phyloP scores from a whole-genome alignment of 495 filamentous ascomycete genomes.

The Arthonia radiata region DNA sequence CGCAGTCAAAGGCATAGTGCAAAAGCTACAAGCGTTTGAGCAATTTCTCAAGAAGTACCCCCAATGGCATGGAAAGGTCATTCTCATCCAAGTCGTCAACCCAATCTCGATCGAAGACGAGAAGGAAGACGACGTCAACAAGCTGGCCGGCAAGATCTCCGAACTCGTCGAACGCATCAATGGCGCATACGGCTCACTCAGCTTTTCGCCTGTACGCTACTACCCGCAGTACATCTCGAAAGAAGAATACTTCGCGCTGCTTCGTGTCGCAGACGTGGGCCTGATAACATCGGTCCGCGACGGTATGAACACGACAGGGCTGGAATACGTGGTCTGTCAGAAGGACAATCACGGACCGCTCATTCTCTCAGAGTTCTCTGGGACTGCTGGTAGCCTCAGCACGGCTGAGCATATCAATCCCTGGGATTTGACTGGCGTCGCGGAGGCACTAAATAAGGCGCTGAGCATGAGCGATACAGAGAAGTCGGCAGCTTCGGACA shows the following conservation, averaged over 20 bases:
- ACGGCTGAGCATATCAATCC: constrained; percentile 87
- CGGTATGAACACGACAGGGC: constrained; percentile 88
- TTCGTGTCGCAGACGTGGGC: constrained; percentile 67
- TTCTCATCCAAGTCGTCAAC: constrained; percentile 81
- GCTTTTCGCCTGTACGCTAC: constrained; percentile 72
- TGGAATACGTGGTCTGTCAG: constrained; percentile 85
- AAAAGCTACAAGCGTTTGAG: constrained; percentile 85
- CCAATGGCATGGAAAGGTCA: constrained; percentile 75
- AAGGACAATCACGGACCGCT: constrained; percentile 59
- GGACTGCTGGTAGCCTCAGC: constrained; percentile 62
- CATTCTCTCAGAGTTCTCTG: constrained; percentile 87
- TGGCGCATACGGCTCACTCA: constrained; percentile 59
- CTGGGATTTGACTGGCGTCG: constrained; percentile 65
- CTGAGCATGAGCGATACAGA: constrained; percentile 42
- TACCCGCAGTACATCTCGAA: constrained; percentile 72
- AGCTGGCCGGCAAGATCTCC: constrained; percentile 59
- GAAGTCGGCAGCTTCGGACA: constrained; percentile 29
- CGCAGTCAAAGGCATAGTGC: constrained; percentile 66
- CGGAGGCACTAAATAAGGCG: constrained; percentile 52
- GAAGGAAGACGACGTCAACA: constrained; percentile 35
- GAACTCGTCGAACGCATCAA: constrained; percentile 79
- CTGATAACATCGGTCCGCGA: constrained; percentile 81
- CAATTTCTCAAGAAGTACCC: constrained; percentile 68
- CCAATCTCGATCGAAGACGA: constrained; percentile 54
- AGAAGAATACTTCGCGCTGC: constrained; percentile 74